Evolutionary conservation across 208 protist genomes (phyloP).

Genomic region (Trypanosomatidae sp.): DNA sequence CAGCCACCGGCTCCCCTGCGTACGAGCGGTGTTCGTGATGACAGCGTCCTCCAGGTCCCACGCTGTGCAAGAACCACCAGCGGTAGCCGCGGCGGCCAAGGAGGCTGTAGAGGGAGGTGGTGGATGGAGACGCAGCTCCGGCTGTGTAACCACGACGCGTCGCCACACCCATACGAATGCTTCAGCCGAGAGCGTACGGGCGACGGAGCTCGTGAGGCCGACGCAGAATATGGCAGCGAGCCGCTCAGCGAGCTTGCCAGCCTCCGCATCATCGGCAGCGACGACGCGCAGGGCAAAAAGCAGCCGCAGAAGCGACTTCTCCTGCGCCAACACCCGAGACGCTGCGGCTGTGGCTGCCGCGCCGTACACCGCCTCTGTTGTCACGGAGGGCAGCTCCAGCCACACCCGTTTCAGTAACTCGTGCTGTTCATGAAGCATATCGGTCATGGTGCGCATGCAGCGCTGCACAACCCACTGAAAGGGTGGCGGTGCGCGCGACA

Average conservation of each 20-base stretch:
- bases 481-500: conserved; percentile 24
- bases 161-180: conserved; percentile 53
- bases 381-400: conserved; percentile 5
- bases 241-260: conserved; percentile 32
- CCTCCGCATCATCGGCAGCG: conserved; percentile 11
- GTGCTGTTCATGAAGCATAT: conserved; percentile 19
- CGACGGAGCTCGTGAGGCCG: conserved; percentile 24
- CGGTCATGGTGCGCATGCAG: conserved; percentile 17
- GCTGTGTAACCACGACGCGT: conserved; percentile 44
- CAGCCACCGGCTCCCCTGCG: conserved; percentile 52
- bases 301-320: conserved; percentile 13
- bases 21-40: conserved; percentile 48
- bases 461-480: conserved; percentile 38
- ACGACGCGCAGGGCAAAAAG: conserved; percentile 18
- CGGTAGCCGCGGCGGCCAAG: neutral
- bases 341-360: conserved; percentile 4
- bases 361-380: neutral
- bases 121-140: conserved; percentile 7
- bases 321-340: conserved; percentile 12
- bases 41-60: conserved; percentile 22
- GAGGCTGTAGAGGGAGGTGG: neutral
- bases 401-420: conserved; percentile 20
- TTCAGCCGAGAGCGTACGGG: conserved; percentile 28
- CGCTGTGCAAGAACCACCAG: neutral
- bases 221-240: conserved; percentile 43